Evolutionary conservation across 225 moss, liverwort and hornwort species (phyloP), one percentile per base, ranked within the genome.

Genomic region (Physcomitrellopsis africana): DNA sequence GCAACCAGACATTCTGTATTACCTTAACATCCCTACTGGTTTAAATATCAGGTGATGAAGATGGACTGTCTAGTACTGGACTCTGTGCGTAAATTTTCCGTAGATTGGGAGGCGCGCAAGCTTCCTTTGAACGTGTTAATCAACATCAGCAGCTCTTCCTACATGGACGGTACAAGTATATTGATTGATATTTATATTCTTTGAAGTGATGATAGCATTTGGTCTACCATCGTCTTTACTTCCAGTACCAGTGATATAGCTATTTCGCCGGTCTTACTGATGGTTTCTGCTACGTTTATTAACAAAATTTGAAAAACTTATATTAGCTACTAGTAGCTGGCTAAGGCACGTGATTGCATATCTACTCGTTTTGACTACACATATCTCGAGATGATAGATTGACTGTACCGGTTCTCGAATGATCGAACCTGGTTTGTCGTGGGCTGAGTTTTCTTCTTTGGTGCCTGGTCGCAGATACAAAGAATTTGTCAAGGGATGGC

Each of bases 401-500:
- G 15, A 52, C 26, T 19, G 43, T 10, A 65, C 15, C 17, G 51
- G 18, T 61, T 43, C 68, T 69, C 17, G 24, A 53, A 42, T 44
- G 52, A 65, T 70, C 46, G 8, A 74, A 15, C 69, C 11, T 78
- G 46, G 51, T 68, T 37, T 37, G 29, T 16, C 13, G 17, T 66
- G 11, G 32, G 0, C 32, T 37, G 32, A 37, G 32, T 37, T 37
- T 37, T 7, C 32, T 37, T 37, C 7, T 37, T 37, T 4, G 5
- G 5, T 37, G 12, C 56, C 0, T 45, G 37, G 37, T 63, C 61
- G 32, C 32, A 37, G 32, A 37, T 37, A 7, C 74, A 56, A 80
- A 88, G 80, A 84, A 71, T 37, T 91, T 84, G 32, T 88, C 91
- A 22, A 76, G 77, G 19, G 91, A 91, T 70, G 91, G 84, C 23